Base-by-base conservation (phyloP, 331 rosid genomes). In the Cydonia oblonga region DNA sequence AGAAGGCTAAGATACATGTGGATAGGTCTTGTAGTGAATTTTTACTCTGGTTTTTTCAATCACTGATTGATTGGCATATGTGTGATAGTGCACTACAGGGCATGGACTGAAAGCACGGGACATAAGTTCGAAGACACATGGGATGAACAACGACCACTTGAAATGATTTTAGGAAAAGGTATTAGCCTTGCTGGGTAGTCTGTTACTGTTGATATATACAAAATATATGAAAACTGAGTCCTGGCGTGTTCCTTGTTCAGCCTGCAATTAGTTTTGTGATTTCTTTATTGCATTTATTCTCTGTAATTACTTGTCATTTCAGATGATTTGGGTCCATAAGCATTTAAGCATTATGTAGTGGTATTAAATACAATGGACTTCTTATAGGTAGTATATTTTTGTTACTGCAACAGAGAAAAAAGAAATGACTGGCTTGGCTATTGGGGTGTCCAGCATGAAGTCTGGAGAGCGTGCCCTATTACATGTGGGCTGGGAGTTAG, bases 91-190 rank as follows among this genome's bases (percentile, higher is more conserved):
- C 91, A 91, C 78, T 91, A 93, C 80, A 90, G 85, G 84, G 98
- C 92, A 15, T 93, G 96, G 98, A 85, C 96, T 5, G 89, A 93
- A 70, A 81, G 88, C 82, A 79, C 89, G 4, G 77, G 75, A 75
- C 98, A 91, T 82, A 93, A 91, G 83, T 93, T 91, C 85, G 98
- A 93, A 64, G 97, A 91, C 80, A 89, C 97, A 1, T 89, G 98
- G 98, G 75, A 68, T 40, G 97, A 93, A 77, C 97, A 86, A 67
- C 88, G 87, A 13, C 96, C 92, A 22, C 54, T 72, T 64, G 97
- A 91, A 84, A 83, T 93, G 84, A 79, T 89, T 65, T 28, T 93
- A 68, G 96, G 97, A 63, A 91, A 93, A 93, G 96, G 97, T 93
- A 84, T 23, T 28, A 74, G 52, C 70, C 26, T 66, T 44, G 18